These are phyloP conservation scores for Suhomyces sp. DNA, from an alignment of 805 yeast genomes.

Conservation along the genomic window DNA sequence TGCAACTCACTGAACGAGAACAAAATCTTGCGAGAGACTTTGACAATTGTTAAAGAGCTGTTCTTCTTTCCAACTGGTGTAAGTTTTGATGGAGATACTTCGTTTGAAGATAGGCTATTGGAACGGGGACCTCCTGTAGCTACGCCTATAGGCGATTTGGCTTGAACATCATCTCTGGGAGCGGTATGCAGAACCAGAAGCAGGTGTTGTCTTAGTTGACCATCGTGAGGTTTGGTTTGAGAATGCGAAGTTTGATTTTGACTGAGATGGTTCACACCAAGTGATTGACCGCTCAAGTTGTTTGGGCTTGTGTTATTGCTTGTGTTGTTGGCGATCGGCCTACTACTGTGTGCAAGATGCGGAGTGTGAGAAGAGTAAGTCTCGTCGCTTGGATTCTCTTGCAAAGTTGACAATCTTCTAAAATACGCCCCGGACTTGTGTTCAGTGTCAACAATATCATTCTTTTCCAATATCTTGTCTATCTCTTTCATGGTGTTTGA, in stretches of 20 bases:
- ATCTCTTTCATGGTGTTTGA: slow-evolving; percentile 37
- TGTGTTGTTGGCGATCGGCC: not conserved
- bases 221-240: slow-evolving; percentile 1
- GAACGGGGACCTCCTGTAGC: slow-evolving; percentile 1
- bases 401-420: slow-evolving; percentile 61
- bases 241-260: not conserved
- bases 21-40: slow-evolving; percentile 56
- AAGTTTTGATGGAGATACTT: slow-evolving; percentile 10
- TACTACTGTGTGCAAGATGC: not conserved
- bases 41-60: slow-evolving; percentile 25
- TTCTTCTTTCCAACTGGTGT: slow-evolving; percentile 6
- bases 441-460: slow-evolving; percentile 40
- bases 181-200: slow-evolving; percentile 1
- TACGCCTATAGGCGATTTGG: slow-evolving; percentile 1
- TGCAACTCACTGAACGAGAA: slow-evolving; percentile 66
- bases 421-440: slow-evolving; percentile 61
- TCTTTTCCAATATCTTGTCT: slow-evolving; percentile 34
- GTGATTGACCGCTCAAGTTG: not conserved
- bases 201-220: slow-evolving; percentile 6
- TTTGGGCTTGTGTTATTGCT: not conserved
- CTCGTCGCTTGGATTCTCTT: slow-evolving; percentile 45
- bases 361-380: not conserved
- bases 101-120: slow-evolving; percentile 8
- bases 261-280: not conserved
- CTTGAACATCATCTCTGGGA: not conserved